These are phyloP conservation scores for Colletotrichum gloeosporioides DNA, from an alignment of 2,329 filamentous ascomycete species.

Conservation along the genomic window DNA sequence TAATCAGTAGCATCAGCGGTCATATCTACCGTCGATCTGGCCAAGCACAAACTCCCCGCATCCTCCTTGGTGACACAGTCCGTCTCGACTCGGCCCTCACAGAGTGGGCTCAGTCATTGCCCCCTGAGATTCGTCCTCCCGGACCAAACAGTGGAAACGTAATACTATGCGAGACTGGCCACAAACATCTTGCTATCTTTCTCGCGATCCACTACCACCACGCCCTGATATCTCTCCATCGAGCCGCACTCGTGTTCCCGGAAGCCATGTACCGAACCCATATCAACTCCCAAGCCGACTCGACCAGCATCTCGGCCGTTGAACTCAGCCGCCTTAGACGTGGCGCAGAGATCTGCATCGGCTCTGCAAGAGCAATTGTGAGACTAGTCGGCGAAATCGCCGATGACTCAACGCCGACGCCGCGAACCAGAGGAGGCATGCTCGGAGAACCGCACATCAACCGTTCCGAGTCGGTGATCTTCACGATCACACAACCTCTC, in stretches of 20 bases:
- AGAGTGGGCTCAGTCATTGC: constrained; percentile 20
- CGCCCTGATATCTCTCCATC: constrained; percentile 23
- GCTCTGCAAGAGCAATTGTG: neutral
- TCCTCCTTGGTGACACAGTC: constrained; percentile 15
- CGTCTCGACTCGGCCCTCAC: constrained; percentile 22
- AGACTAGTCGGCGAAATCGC: constrained; percentile 5
- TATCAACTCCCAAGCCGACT: constrained; percentile 14
- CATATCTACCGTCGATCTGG: constrained; percentile 1
- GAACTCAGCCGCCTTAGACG: neutral
- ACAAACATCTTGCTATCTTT: constrained; percentile 11
- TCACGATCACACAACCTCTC: constrained; percentile 20
- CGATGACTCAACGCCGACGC: neutral
- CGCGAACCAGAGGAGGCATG: neutral
- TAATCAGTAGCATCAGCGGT: constrained; percentile 19
- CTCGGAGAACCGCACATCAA: neutral
- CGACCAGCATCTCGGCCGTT: neutral
- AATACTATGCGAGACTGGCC: neutral
- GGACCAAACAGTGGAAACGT: neutral
- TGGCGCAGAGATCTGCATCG: constrained; percentile 1
- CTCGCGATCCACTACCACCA: constrained; percentile 1
- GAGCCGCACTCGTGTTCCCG: constrained; percentile 23
- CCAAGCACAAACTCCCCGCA: neutral
- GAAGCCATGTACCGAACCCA: constrained; percentile 19
- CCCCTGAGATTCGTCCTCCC: neutral
- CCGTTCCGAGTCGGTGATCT: neutral